These are phyloP conservation scores for Helichrysum umbraculigerum DNA, from an alignment of 129 eudicot genomes.

Conservation along the genomic window DNA sequence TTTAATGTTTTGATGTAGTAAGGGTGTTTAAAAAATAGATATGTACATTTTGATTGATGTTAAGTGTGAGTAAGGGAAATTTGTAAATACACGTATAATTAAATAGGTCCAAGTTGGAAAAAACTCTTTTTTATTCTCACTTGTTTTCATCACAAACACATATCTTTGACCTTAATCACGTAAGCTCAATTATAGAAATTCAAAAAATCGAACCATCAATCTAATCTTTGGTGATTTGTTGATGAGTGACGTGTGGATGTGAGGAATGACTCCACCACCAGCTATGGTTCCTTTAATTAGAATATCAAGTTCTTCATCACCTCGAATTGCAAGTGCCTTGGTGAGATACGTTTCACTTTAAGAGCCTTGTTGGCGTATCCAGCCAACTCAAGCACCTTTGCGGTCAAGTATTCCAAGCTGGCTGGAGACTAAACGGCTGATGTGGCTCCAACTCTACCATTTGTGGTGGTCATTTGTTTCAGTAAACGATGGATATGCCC, in stretches of 20 bases:
- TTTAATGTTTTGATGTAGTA: no score
- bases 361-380: slow-evolving; percentile 51
- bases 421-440: slow-evolving; percentile 51
- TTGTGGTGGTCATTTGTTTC: slow-evolving; percentile 41
- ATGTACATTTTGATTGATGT: no score
- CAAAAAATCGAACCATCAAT: not conserved
- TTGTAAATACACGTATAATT: no score
- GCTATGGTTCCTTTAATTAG: no score
- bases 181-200: no score
- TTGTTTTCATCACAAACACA: no score
- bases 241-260: slow-evolving; percentile 50
- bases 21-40: no score
- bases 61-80: no score
- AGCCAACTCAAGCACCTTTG: slow-evolving; percentile 50
- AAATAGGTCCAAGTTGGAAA: no score
- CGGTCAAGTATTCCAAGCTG: slow-evolving; percentile 45
- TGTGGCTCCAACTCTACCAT: slow-evolving; percentile 48
- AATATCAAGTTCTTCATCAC: slow-evolving; percentile 50
- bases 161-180: no score
- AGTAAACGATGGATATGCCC: slow-evolving; percentile 48
- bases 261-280: slow-evolving; percentile 53
- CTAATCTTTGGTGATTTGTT: slow-evolving; percentile 46
- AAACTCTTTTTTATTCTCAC: no score
- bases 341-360: slow-evolving; percentile 48
- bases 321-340: slow-evolving; percentile 49